phyloP scores from a whole-genome alignment of 805 yeast species.

The Candida ficus region DNA sequence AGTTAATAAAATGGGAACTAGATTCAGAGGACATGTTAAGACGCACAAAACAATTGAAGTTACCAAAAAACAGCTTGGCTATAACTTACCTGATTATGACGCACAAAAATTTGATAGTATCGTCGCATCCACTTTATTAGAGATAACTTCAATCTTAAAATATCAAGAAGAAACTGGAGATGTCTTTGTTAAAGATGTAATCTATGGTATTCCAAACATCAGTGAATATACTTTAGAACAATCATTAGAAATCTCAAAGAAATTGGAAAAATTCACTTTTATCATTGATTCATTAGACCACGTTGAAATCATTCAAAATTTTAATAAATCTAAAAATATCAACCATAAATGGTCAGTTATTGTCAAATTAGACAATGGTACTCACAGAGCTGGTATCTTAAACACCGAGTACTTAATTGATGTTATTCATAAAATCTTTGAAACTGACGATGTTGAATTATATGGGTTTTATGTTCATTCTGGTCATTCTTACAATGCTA shows the following conservation, averaged over 20 bases:
- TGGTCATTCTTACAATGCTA: constrained; percentile 64
- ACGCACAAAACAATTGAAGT: constrained; percentile 71
- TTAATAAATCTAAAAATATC: constrained; percentile 22
- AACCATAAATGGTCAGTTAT: constrained; percentile 54
- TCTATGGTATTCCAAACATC: constrained; percentile 56
- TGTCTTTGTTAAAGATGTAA: constrained; percentile 37
- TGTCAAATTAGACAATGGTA: constrained; percentile 67
- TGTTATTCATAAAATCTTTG: constrained; percentile 30
- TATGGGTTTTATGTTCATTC: constrained; percentile 78
- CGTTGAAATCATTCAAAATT: constrained; percentile 40
- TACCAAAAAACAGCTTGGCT: constrained; percentile 46
- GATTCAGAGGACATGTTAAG: constrained; percentile 68
- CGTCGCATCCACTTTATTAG: constrained; percentile 65
- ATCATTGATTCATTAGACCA: constrained; percentile 63
- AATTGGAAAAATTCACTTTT: constrained; percentile 42
- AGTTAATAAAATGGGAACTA: constrained; percentile 32
- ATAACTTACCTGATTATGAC: constrained; percentile 27
- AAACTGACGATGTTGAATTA: constrained; percentile 34
- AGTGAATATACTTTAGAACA: constrained; percentile 43
- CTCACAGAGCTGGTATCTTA: constrained; percentile 59
- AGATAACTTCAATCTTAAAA: constrained; percentile 49
- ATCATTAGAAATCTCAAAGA: constrained; percentile 36
- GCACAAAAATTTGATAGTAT: constrained; percentile 40
- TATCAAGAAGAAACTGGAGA: constrained; percentile 26
- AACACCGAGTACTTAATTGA: constrained; percentile 30